Percentiles rank a stretch among this genome's conserved stretches.
phyloP scores from a whole-genome alignment of 2,329 filamentous ascomycete genomes.

The Davidsoniella eucalypti region DNA sequence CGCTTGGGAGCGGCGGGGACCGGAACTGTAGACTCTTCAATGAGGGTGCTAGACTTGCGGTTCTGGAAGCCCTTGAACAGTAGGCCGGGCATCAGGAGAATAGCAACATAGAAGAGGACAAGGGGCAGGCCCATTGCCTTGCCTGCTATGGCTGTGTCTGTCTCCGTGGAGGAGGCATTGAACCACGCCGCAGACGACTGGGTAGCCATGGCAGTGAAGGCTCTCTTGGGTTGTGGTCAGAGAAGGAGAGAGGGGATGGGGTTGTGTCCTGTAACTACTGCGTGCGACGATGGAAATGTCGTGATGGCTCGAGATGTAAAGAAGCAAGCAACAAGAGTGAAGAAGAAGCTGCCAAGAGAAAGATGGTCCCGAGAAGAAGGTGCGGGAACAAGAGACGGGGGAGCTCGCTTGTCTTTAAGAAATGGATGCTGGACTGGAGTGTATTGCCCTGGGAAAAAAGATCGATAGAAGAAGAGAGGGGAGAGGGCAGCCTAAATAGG shows the following conservation, averaged over 20 bases:
- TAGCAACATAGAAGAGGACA: constrained; percentile 28
- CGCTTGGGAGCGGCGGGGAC: not conserved
- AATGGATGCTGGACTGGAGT: not conserved
- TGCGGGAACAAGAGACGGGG: not conserved
- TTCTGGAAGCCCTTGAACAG: constrained; percentile 26
- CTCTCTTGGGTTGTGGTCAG: no score
- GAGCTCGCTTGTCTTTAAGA: not conserved
- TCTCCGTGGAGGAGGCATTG: constrained; percentile 1
- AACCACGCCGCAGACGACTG: constrained; percentile 9
- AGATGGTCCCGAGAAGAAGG: no score
- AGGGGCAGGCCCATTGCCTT: constrained; percentile 25
- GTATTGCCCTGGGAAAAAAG: no score
- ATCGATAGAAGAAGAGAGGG: not conserved
- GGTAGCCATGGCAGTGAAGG: constrained; percentile 8
- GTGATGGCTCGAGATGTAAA: no score
- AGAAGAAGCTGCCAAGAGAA: not conserved
- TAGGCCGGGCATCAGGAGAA: constrained; percentile 24
- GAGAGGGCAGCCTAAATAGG: no score
- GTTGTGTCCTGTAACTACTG: no score
- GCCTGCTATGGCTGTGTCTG: not conserved
- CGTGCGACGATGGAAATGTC: no score
- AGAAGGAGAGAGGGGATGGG: not conserved
- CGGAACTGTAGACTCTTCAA: not conserved
- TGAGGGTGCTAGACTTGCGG: constrained; percentile 18
- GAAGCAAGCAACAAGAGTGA: not conserved